These are phyloP conservation scores for Ophiostoma novo-ulmi DNA, from an alignment of 2,329 filamentous ascomycete genomes.

Conservation along the genomic window DNA sequence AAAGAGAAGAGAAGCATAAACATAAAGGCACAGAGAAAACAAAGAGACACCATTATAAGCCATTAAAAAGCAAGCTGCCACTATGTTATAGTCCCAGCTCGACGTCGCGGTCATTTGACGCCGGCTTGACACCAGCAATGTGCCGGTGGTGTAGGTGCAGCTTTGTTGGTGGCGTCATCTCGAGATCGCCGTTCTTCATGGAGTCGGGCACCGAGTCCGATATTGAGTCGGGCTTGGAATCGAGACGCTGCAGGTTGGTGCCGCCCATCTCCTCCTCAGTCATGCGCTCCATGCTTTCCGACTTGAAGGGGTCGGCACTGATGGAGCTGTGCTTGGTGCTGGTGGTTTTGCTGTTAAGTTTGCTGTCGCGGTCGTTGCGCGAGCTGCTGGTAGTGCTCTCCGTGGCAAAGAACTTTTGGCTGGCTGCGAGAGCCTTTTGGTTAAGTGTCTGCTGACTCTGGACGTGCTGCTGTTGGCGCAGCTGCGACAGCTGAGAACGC, in stretches of 20 bases:
- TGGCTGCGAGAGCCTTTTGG: conserved; percentile 8
- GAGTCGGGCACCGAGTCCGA: conserved; percentile 7
- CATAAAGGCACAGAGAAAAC: background rate
- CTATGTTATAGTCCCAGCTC: background rate
- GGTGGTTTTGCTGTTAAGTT: background rate
- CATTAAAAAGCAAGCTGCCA: background rate
- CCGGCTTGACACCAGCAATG: background rate
- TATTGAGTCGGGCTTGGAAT: background rate
- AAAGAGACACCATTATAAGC: background rate
- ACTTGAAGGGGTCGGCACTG: conserved; percentile 15
- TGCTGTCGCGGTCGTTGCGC: conserved; percentile 6
- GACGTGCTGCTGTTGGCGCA: conserved; percentile 9
- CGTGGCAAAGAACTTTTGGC: background rate
- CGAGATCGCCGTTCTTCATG: background rate
- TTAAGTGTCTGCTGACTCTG: conserved; percentile 11
- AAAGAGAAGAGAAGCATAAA: background rate
- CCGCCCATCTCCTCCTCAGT: conserved; percentile 11
- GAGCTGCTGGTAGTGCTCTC: background rate
- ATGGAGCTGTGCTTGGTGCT: conserved; percentile 9
- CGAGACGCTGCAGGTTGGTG: conserved; percentile 12
- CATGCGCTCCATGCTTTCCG: conserved; percentile 25
- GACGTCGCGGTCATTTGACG: conserved; percentile 9
- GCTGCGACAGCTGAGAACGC: conserved; percentile 4
- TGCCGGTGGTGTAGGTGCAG: background rate
- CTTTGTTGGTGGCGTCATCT: background rate